Conservation (phyloP, 495 filamentous ascomycete species). For the Annulohypoxylon moriforme region DNA sequence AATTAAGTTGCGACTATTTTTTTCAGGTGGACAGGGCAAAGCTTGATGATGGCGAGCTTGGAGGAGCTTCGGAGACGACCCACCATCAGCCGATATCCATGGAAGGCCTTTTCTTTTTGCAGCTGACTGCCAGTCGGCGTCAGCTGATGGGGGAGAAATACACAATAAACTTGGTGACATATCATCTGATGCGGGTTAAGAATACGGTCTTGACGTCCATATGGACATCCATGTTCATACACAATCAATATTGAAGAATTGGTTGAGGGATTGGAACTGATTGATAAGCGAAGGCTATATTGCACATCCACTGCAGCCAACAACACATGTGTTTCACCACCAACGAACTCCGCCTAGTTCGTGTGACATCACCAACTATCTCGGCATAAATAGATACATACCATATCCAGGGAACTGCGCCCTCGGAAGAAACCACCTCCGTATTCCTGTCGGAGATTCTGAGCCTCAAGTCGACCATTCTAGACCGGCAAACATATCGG, state of each 20-base stretch:
- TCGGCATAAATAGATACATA: not conserved
- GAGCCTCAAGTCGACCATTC: not conserved
- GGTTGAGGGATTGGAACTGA: not conserved
- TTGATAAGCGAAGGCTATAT: not conserved
- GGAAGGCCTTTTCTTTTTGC: not conserved
- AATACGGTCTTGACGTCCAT: not conserved
- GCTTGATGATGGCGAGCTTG: conserved; percentile 12
- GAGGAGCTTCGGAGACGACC: conserved; percentile 20
- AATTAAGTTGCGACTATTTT: conserved; percentile 18
- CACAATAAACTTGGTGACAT: not conserved
- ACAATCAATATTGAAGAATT: not conserved
- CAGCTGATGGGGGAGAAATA: not conserved
- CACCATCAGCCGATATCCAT: conserved; percentile 37
- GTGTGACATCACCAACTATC: not conserved
- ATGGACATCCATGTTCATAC: not conserved
- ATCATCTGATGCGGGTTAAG: not conserved
- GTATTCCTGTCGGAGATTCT: not conserved
- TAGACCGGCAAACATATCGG: not conserved
- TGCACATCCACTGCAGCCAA: not conserved
- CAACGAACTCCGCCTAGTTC: not conserved
- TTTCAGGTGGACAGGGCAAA: conserved; percentile 1
- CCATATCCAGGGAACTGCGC: conserved; percentile 13
- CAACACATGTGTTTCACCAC: not conserved
- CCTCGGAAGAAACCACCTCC: conserved; percentile 5
- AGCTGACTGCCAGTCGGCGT: conserved; percentile 2